Conservation (phyloP, 495 filamentous ascomycete species). For the Penicillium chermesinum region DNA sequence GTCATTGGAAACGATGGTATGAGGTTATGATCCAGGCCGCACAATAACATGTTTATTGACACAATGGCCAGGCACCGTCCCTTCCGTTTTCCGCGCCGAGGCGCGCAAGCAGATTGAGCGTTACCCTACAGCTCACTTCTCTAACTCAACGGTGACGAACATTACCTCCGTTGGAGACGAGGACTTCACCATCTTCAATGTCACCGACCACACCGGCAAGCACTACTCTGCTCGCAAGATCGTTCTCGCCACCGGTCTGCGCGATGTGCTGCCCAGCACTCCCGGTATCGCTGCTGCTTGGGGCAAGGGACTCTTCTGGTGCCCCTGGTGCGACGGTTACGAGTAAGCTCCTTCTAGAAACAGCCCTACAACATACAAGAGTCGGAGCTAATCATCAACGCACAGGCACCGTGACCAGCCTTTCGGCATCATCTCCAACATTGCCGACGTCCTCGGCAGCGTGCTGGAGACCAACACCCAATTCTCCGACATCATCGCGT, state of each 20-base stretch:
- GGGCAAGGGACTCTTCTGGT: conserved; percentile 58
- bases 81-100: conserved; percentile 45
- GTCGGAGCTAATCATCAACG: background rate
- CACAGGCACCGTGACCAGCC: conserved; percentile 46
- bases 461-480: conserved; percentile 48
- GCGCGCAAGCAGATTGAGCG: conserved; percentile 48
- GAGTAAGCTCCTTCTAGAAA: conserved; percentile 10
- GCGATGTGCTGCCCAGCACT: conserved; percentile 48
- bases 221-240: conserved; percentile 45
- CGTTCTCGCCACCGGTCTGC: conserved; percentile 51
- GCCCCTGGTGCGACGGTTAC: conserved; percentile 58
- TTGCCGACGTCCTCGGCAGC: conserved; percentile 37
- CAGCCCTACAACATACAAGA: background rate
- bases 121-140: conserved; percentile 44
- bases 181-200: conserved; percentile 41
- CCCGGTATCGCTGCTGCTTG: conserved; percentile 47
- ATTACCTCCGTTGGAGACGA: conserved; percentile 29
- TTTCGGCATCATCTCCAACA: conserved; percentile 45
- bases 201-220: conserved; percentile 27
- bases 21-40: background rate
- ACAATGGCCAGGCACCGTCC: conserved; percentile 42
- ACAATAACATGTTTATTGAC: background rate
- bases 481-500: conserved; percentile 37
- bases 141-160: conserved; percentile 46
- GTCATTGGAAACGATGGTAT: conserved; percentile 54